Base-by-base conservation (phyloP, 176 grass and related monocot species). In the bread wheat (Triticum aestivum) region DNA sequence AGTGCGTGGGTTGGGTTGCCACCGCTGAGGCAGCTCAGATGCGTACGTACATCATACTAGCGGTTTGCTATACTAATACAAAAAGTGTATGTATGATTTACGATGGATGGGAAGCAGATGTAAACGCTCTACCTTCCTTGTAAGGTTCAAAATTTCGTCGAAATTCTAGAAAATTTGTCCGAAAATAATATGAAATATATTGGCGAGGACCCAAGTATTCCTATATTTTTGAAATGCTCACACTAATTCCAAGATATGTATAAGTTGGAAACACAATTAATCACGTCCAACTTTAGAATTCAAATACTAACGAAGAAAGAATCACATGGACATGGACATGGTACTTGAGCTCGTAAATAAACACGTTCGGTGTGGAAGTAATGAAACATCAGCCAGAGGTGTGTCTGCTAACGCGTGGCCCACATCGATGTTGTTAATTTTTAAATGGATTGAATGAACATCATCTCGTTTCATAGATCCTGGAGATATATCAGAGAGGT, bases 101-200 rank as follows among this genome's bases (percentile, higher is more conserved):
- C 8, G 62, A 15, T 49, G 38, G 68, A 76, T 75, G 67, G 51
- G 73, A 70, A 54, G 59, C 59, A 33, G 15, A 15, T 65, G 59
- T 20, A 63, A 68, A 61, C 5, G 66, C 59, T 44, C 59, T 52
- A 79, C 73, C 73, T 79, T 83, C 54, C 9, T 77, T 77, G 49
- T 49, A 72, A 17, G 42, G 11, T 30, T 8, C 4, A 7, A 75
- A 27, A 26, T 51, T 75, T 75, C 24, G 6, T 75, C 42, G 18
- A 75, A 30, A 18, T 75, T 18, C 51, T 24, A 30, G 1, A 13
- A 17, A 51, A 51, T 8, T 51, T 74, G 17, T 37, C 42, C 6
- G 7, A 18, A 15, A 69, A 37, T 37, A 73, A 73, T 72, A 49
- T 75, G 24, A 29, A 51, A 51, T 49, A 49, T 75, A 49, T 75